phyloP scores from a whole-genome alignment of 2,329 filamentous ascomycete species.

The Metarhizium album region DNA sequence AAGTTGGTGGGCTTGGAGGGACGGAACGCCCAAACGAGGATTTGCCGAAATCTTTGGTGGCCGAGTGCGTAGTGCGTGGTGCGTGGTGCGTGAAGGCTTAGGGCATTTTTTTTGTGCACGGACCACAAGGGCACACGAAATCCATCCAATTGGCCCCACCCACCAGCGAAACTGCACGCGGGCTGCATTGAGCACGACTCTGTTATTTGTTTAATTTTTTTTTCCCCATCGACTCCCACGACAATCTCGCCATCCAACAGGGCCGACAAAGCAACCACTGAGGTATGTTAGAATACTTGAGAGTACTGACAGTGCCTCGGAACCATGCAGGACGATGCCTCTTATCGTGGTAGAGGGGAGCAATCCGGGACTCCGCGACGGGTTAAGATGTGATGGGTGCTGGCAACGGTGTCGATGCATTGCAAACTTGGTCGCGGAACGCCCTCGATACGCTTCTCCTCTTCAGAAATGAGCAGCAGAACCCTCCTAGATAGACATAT shows the following conservation, averaged over 20 bases:
- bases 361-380: slow-evolving; percentile 38
- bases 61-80: slow-evolving; percentile 15
- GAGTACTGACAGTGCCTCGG: slow-evolving; percentile 19
- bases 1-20: slow-evolving; percentile 18
- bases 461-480: slow-evolving; percentile 58
- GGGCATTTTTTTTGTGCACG: slow-evolving; percentile 34
- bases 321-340: slow-evolving; percentile 29
- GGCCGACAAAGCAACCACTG: slow-evolving; percentile 10
- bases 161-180: slow-evolving; percentile 1
- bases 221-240: slow-evolving; percentile 4
- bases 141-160: slow-evolving; percentile 6
- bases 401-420: background rate
- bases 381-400: slow-evolving; percentile 9
- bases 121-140: slow-evolving; percentile 30
- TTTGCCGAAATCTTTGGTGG: slow-evolving; percentile 26
- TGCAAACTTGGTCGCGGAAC: background rate
- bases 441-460: slow-evolving; percentile 50
- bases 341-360: slow-evolving; percentile 47
- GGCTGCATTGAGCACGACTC: slow-evolving; percentile 5
- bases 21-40: slow-evolving; percentile 18
- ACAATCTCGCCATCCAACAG: background rate
- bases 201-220: too few species aligned
- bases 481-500: slow-evolving; percentile 45
- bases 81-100: slow-evolving; percentile 22
- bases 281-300: slow-evolving; percentile 33